Base-by-base conservation (phyloP, 1,284 basidiomycete species). In the Marasmius oreades region DNA sequence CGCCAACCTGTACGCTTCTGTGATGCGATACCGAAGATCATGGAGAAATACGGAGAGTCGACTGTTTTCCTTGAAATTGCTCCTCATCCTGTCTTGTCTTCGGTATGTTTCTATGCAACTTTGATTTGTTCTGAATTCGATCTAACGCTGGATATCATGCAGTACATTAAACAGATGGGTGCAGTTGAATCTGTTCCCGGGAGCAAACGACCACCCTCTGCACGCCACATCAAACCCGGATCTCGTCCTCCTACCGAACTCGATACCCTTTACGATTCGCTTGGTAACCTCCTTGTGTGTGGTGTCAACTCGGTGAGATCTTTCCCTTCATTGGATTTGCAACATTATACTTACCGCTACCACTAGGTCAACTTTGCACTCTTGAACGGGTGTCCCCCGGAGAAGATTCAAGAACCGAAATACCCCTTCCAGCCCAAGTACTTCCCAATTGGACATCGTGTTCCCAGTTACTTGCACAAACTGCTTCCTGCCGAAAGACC, bases 71-170 rank as follows among this genome's bases (percentile, higher is more conserved):
- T 56, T 12, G 55, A 56, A 43, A 52, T 56, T 24, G 47, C 34
- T 26, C 45, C 55, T 16, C 55, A 56, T 24, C 55, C 55, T 24
- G 55, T 52, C n/a, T 42, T 52, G 31, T 54, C 45, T 37, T 31
- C 5, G 26, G 47, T 50, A 7, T 12, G 47, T 50, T 12, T 31
- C 7, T 33, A 28, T 31, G 11, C 12, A 48, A 24, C 7, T 3
- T 31, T 16, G 5, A 16, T 7, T 31, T 8, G 5, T 31, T 16
- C 26, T 16, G 31, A 50, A 10, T 5, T 31, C 10, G 28, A 31
- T 31, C 28, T 31, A 31, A 31, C 28, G 5, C 5, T 31, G 5
- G 26, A 18, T 11, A 10, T 46, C 28, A 11, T 7, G n/a, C 28
- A 50, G 47, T 50, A 50, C 28, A 50, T 50, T 20, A 50, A 50